These are phyloP conservation scores for Fraxinus ornus DNA, from an alignment of 305 asterid genomes.

Conservation along the genomic window DNA sequence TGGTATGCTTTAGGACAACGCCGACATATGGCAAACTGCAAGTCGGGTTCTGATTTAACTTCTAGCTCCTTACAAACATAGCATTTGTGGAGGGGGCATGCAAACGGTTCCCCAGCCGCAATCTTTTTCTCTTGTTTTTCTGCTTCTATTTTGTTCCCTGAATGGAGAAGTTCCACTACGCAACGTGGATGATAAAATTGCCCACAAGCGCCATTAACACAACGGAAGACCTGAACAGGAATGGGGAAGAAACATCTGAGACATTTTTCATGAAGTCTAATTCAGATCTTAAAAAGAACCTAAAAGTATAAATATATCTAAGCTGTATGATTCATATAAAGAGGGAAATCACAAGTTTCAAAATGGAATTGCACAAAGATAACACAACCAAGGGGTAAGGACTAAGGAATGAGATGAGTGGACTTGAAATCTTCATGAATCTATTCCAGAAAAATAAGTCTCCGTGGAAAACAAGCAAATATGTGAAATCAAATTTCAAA, in stretches of 20 bases:
- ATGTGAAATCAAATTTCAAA: background rate
- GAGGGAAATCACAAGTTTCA: background rate
- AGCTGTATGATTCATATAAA: background rate
- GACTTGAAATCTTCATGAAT: background rate
- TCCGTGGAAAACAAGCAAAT: background rate
- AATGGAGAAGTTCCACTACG: conserved; percentile 64
- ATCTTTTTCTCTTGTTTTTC: conserved; percentile 44
- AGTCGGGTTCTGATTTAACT: conserved; percentile 45
- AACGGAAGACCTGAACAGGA: conserved; percentile 61
- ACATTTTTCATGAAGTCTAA: background rate
- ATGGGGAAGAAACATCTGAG: background rate
- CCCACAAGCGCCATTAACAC: conserved; percentile 79
- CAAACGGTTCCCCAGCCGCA: conserved; percentile 64
- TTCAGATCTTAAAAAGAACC: background rate
- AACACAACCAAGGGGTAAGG: background rate
- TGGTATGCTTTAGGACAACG: conserved; percentile 97
- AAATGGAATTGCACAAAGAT: background rate
- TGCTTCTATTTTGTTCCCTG: conserved; percentile 43
- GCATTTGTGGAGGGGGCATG: conserved; percentile 76
- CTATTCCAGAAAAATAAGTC: background rate
- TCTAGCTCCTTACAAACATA: conserved; percentile 63
- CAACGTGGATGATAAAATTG: conserved; percentile 73
- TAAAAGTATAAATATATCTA: background rate
- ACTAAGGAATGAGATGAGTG: background rate
- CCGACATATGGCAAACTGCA: conserved; percentile 89